Evolutionary conservation across 805 yeast genomes (phyloP).

Genomic region (Aciculoconidium aculeatum): DNA sequence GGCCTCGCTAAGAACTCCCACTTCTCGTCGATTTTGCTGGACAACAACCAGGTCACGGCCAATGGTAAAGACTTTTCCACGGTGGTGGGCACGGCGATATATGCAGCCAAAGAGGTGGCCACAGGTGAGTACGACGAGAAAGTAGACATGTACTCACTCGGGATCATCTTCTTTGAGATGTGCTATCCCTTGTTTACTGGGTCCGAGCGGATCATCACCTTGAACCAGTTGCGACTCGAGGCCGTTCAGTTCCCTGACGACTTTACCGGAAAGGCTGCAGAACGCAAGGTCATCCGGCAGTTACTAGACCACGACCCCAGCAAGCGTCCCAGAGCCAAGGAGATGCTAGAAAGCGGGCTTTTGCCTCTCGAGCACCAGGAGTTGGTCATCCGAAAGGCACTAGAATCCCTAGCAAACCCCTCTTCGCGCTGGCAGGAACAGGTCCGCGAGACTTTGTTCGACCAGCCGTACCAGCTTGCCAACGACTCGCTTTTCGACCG

Average conservation of each 20-base stretch:
- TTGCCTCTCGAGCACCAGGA: conserved; percentile 89
- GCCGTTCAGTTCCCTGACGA: conserved; percentile 65
- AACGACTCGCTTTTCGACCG: conserved; percentile 79
- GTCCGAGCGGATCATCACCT: conserved; percentile 81
- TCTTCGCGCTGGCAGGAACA: conserved; percentile 93
- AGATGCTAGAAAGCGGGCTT: conserved; percentile 71
- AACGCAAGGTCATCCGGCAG: conserved; percentile 59
- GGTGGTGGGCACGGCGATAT: conserved; percentile 89
- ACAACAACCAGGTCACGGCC: conserved; percentile 34
- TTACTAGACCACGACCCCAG: conserved; percentile 76
- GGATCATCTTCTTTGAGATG: conserved; percentile 95
- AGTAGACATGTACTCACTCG: conserved; percentile 93
- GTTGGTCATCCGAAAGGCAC: conserved; percentile 80
- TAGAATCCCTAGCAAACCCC: conserved; percentile 80
- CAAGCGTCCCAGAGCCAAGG: conserved; percentile 73
- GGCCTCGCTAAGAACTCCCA: conserved; percentile 93
- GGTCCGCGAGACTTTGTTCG: conserved; percentile 79
- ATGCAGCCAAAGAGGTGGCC: conserved; percentile 86
- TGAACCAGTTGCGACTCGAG: conserved; percentile 57
- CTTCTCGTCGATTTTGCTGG: conserved; percentile 30
- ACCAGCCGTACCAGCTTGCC: conserved; percentile 80
- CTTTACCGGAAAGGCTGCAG: conserved; percentile 52
- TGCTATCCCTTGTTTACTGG: conserved; percentile 77
- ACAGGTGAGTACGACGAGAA: conserved; percentile 83
- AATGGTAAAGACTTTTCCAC: conserved; percentile 73